Conservation (phyloP, 164 flowering plant species). For the Annona cherimola region DNA sequence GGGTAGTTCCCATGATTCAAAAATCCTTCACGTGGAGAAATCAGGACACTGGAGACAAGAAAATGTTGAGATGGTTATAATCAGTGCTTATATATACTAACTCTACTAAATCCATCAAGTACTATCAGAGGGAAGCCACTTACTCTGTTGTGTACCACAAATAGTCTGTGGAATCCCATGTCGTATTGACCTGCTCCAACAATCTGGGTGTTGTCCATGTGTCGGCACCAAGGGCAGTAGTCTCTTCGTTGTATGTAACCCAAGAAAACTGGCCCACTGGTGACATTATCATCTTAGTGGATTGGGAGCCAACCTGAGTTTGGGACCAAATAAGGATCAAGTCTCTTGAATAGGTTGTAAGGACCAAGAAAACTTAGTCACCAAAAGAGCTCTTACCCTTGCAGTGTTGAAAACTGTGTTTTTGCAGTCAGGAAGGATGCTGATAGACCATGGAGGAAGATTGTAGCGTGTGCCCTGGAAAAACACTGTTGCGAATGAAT, state of each 20-base stretch:
- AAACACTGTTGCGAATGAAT: constrained; percentile 42
- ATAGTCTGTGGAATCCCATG: constrained; percentile 79
- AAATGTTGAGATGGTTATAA: not conserved
- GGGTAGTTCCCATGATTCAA: constrained; percentile 60
- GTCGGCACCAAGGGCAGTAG: constrained; percentile 43
- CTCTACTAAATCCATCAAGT: not conserved
- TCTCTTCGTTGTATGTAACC: constrained; percentile 72
- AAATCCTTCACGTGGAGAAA: constrained; percentile 56
- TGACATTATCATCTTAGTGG: constrained; percentile 43
- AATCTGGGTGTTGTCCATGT: constrained; percentile 42
- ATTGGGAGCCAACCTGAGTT: constrained; percentile 55
- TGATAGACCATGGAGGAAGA: constrained; percentile 88
- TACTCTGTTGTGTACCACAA: constrained; percentile 94
- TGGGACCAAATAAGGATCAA: not conserved
- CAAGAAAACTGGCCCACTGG: constrained; percentile 49
- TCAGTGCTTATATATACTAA: not conserved
- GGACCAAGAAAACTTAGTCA: not conserved
- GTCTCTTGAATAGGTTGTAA: not conserved
- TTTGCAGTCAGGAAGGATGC: constrained; percentile 93
- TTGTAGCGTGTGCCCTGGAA: constrained; percentile 53
- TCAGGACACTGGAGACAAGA: constrained; percentile 42
- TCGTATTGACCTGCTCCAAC: constrained; percentile 67
- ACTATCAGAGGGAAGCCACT: constrained; percentile 23
- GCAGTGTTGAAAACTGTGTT: constrained; percentile 82
- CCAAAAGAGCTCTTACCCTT: constrained; percentile 36